Evolutionary conservation across 208 protist species (phyloP), one percentile per base, ranked within the genome.

Genomic region (Trypanosoma conorhini): DNA sequence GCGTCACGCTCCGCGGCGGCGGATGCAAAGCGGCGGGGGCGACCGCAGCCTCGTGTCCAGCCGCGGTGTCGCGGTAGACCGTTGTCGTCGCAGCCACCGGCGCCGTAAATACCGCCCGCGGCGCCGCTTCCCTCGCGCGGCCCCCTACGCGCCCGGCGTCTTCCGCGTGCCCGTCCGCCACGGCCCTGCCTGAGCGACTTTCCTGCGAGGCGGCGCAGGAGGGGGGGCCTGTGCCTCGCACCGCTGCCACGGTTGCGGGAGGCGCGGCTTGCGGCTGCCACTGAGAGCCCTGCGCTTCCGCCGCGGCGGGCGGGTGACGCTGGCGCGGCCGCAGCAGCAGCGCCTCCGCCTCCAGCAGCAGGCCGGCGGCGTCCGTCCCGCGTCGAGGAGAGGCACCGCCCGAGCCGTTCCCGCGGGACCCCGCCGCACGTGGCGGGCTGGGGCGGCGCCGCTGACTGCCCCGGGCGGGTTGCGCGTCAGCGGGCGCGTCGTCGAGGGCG

Each of bases 331-430:
- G 65, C n/a, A n/a, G 65, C 22, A 70, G 40, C 22, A 70, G 52
- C 65, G 33, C 61, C 42, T 62, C 65, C 30, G 48, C 65, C 55
- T 70, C 65, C 35, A 70, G 44, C 7, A 70, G 40, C 26, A 70
- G 48, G 15, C 30, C 52, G n/a, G 65, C 59, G 19, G 65, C 50
- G 31, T 70, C 65, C 33, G 54, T 33, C 31, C 13, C 5, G 15
- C 13, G 42, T 12, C 1, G 1, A 1, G 17, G 3, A 19, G 13
- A 19, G 42, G 3, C 42, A 46, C 1, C 13, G 35, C n/a, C 8
- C 26, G 19, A 0, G 48, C 1, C 15, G 1, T 31, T 54, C n/a
- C 5, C 5, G 13, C 19, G 0, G 21, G 8, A 5, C 26, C 9
- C n/a, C 28, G 19, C 57, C 15, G 9, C 3, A 26, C 10, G 33